Evolutionary conservation across 345 rosid species (phyloP), one percentile per base, ranked within the genome.

Genomic region (Hirschfeldia incana): DNA sequence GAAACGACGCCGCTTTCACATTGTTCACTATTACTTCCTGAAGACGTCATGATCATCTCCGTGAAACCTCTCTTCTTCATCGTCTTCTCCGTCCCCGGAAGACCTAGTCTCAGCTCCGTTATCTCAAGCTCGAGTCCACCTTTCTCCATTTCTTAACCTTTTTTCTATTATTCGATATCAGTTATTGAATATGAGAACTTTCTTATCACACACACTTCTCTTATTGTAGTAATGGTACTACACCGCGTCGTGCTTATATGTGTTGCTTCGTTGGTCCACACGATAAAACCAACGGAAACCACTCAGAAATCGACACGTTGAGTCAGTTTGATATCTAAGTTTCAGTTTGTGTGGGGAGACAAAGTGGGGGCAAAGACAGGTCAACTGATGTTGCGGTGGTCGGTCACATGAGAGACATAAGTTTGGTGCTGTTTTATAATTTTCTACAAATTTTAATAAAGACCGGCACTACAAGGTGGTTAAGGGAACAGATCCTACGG

Each of bases 31-130:
- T 53, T 79, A 79, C 82, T n/a, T 11, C 82, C 27, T 5, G 78
- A 79, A 37, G 78, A 79, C 85, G 27, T 62, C 84, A 15, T 83
- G 29, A 79, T 83, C 17, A 90, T 83, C 74, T 92, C 96, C 0
- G 85, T 88, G 81, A 88, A 90, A 26, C 55, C 87, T 86, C 98
- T 94, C 84, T 94, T 94, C 89, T 87, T 93, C 39, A 73, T 33
- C 57, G 60, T 67, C 92, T 65, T 76, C 79, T 65, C 66, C 15
- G 63, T 67, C 60, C 10, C 90, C 83, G 2, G 98, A 6, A 88
- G 90, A 12, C 97, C 98, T 76, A 94, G 61, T 73, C 93, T 81
- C 7, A 94, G 92, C 90, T 94, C 97, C 8, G 97, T 92, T 74
- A 94, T 92, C 79, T 92, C 97, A 55, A 88, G 85, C 72, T 86